Evolutionary conservation across 2,329 filamentous ascomycete species (phyloP).

Genomic region (Stachybotrys echinatus): DNA sequence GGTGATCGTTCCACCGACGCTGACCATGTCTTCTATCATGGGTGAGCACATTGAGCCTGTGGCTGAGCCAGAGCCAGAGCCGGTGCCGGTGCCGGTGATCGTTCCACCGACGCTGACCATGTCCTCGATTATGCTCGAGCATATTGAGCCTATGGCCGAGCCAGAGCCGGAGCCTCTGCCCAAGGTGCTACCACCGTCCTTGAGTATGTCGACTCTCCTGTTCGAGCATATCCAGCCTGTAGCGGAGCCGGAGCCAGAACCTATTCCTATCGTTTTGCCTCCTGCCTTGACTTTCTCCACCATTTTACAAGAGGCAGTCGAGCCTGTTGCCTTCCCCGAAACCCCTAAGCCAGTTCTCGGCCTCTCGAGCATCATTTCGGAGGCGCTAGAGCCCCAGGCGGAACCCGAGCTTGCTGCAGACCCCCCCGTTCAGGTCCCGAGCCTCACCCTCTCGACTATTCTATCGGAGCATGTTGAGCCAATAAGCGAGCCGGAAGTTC

Average conservation of each 20-base stretch:
- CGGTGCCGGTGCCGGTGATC: slow-evolving; percentile 7
- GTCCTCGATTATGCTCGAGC: slow-evolving; percentile 25
- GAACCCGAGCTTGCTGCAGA: slow-evolving; percentile 14
- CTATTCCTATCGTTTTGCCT: slow-evolving; percentile 26
- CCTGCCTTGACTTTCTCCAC: slow-evolving; percentile 19
- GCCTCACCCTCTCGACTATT: slow-evolving; percentile 24
- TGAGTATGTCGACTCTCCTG: slow-evolving; percentile 24
- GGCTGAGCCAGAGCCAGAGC: slow-evolving; percentile 12
- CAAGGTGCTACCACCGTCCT: slow-evolving; percentile 2
- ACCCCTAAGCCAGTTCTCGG: slow-evolving; percentile 14
- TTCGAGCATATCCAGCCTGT: slow-evolving; percentile 23
- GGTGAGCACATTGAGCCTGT: slow-evolving; percentile 21
- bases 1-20: slow-evolving; percentile 11
- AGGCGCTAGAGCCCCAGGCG: slow-evolving; percentile 29
- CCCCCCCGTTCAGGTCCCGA: slow-evolving; percentile 5
- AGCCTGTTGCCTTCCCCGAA: slow-evolving; percentile 10
- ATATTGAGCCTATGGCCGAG: slow-evolving; percentile 27
- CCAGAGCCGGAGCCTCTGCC: slow-evolving; percentile 17
- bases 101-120: slow-evolving; percentile 18
- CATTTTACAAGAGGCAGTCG: slow-evolving; percentile 9
- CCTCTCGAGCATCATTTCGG: slow-evolving; percentile 27
- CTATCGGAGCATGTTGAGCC: slow-evolving; percentile 30
- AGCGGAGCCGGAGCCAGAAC: slow-evolving; percentile 25
- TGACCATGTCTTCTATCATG: slow-evolving; percentile 22
- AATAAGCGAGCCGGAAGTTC: slow-evolving; percentile 17